These are phyloP conservation scores for Priceomyces medius DNA, from an alignment of 805 yeast species.

Conservation along the genomic window DNA sequence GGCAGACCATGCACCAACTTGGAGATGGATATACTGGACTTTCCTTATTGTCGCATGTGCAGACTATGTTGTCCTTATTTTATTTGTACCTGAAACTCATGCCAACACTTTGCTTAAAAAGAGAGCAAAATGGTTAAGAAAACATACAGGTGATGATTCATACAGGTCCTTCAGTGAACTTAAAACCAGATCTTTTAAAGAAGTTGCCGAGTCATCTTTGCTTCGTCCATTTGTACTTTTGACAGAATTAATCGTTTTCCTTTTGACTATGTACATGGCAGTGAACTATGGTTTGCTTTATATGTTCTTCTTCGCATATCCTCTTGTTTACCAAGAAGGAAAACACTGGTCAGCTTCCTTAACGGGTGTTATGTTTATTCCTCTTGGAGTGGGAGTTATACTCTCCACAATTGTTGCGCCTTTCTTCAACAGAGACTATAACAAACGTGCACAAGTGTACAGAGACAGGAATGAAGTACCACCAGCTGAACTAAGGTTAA, in stretches of 20 bases:
- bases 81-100: conserved; percentile 30
- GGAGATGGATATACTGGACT: conserved; percentile 48
- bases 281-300: conserved; percentile 37
- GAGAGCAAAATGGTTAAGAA: conserved; percentile 19
- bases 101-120: conserved; percentile 7
- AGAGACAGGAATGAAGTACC: conserved; percentile 36
- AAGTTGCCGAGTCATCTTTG: conserved; percentile 26
- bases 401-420: conserved; percentile 27
- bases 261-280: conserved; percentile 39
- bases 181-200: conserved; percentile 21
- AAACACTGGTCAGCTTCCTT: conserved; percentile 37
- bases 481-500: conserved; percentile 38
- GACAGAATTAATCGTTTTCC: conserved; percentile 34
- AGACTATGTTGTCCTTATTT: conserved; percentile 24
- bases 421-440: conserved; percentile 32
- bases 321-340: conserved; percentile 34
- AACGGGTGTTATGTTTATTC: conserved; percentile 39
- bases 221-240: conserved; percentile 36
- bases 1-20: conserved; percentile 23
- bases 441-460: conserved; percentile 33
- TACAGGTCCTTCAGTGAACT: conserved; percentile 30
- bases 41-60: conserved; percentile 27
- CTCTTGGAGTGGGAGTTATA: conserved; percentile 38
- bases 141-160: conserved; percentile 34
- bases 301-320: conserved; percentile 42